Evolutionary conservation across 192 early-diverging fungal species (phyloP).

Genomic region (Lobosporangium transversale): DNA sequence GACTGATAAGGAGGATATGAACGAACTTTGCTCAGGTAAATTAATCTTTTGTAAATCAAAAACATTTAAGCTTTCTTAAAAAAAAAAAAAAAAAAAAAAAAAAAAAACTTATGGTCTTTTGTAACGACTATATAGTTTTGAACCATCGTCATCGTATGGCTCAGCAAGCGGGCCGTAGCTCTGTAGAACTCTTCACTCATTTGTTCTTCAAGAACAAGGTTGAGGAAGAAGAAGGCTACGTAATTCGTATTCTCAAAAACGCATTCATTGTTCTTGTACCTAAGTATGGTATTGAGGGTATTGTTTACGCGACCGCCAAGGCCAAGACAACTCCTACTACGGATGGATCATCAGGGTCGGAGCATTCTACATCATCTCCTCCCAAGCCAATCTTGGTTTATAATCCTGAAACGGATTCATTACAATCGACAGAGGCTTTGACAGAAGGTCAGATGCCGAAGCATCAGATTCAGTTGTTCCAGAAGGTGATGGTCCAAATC

Average conservation of each 20-base stretch:
- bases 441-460: conserved; percentile 47
- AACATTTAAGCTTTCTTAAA: too few relatives aligned
- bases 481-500: conserved; percentile 82
- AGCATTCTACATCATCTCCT: too few relatives aligned
- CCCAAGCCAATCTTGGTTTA: conserved; percentile 46
- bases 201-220: conserved; percentile 96
- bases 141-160: conserved; percentile 97
- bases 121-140: conserved; percentile 58
- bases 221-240: conserved; percentile 86
- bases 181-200: conserved; percentile 96
- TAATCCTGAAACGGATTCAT: conserved; percentile 55
- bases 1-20: conserved; percentile 83
- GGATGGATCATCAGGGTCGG: conserved; percentile 25
- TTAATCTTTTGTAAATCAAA: conserved; percentile 1
- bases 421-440: conserved; percentile 37
- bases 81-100: too few relatives aligned
- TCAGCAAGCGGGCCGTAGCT: conserved; percentile 92
- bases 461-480: conserved; percentile 77
- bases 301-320: conserved; percentile 76
- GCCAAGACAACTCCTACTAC: conserved; percentile 10
- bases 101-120: conserved; percentile 14
- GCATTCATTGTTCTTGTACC: conserved; percentile 95
- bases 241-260: conserved; percentile 93
- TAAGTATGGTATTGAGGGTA: conserved; percentile 90
- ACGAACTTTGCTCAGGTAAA: conserved; percentile 84